A percentile compares a stretch with the other conserved stretches of the same genome.
phyloP scores from a whole-genome alignment of 2,329 filamentous ascomycete genomes.

The Paraphoma chrysanthemicola region DNA sequence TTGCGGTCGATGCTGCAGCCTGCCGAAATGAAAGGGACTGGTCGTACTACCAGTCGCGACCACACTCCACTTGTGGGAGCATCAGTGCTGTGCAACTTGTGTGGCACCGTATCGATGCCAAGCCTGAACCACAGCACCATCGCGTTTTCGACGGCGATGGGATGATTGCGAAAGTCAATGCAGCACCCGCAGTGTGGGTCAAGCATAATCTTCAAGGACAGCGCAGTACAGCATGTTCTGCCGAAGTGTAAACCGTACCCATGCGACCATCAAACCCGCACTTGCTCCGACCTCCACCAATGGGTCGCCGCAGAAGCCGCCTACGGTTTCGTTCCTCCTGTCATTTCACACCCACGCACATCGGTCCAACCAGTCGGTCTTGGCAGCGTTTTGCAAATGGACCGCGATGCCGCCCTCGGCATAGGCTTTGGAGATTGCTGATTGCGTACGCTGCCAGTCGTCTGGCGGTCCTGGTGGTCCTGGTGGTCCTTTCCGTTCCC shows the following conservation, averaged over 20 bases:
- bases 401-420: constrained; percentile 29
- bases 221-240: constrained; percentile 27
- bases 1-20: constrained; percentile 46
- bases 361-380: constrained; percentile 33
- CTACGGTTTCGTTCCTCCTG: constrained; percentile 41
- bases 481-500: constrained; percentile 28
- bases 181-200: constrained; percentile 9
- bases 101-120: constrained; percentile 21
- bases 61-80: constrained; percentile 19
- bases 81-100: constrained; percentile 21
- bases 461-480: constrained; percentile 28
- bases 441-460: constrained; percentile 32
- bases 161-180: constrained; percentile 19
- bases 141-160: constrained; percentile 20
- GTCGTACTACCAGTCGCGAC: constrained; percentile 40
- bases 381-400: constrained; percentile 43
- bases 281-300: constrained; percentile 28
- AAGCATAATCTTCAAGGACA: constrained; percentile 16
- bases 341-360: constrained; percentile 39
- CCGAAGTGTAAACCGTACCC: constrained; percentile 35
- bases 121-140: constrained; percentile 20
- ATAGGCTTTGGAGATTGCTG: constrained; percentile 19
- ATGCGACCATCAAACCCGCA: constrained; percentile 47
- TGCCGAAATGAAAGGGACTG: constrained; percentile 49
- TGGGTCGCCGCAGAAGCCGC: constrained; percentile 38